phyloP scores from a whole-genome alignment of 345 rosid genomes.

The Acer yangbiense region DNA sequence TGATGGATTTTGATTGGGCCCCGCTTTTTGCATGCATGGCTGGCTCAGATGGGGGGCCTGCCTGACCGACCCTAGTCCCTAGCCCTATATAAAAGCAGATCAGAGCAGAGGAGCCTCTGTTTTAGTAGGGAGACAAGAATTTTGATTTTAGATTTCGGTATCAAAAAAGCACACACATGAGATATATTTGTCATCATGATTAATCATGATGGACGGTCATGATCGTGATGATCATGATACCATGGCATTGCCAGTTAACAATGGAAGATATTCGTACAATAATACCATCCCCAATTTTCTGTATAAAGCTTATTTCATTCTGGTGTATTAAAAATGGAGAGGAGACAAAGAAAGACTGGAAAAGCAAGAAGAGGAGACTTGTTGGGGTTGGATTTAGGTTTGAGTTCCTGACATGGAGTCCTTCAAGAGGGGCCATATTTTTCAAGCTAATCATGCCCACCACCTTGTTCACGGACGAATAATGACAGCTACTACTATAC shows the following conservation, averaged over 20 bases:
- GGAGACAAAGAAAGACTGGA: neutral
- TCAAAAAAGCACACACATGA: neutral
- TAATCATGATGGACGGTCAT: neutral
- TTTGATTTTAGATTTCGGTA: constrained; percentile 4
- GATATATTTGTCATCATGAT: neutral
- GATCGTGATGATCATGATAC: neutral
- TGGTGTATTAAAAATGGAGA: neutral
- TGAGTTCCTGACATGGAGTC: neutral
- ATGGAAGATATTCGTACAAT: constrained; percentile 2
- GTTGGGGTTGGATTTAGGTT: neutral
- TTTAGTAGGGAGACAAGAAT: constrained; percentile 18
- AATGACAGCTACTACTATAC: neutral
- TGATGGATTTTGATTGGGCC: constrained; percentile 19
- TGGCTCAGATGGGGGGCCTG: constrained; percentile 13
- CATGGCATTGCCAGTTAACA: neutral
- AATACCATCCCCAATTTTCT: neutral
- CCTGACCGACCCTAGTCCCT: constrained; percentile 2
- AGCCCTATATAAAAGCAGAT: neutral
- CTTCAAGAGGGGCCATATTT: neutral
- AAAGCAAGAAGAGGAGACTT: neutral
- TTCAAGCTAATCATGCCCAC: neutral
- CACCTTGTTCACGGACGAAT: neutral
- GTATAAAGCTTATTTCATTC: neutral
- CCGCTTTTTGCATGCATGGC: constrained; percentile 23
- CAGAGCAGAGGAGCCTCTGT: neutral